Conservation (phyloP, 352 stramenopile species). For the Globisporangium nagaii region DNA sequence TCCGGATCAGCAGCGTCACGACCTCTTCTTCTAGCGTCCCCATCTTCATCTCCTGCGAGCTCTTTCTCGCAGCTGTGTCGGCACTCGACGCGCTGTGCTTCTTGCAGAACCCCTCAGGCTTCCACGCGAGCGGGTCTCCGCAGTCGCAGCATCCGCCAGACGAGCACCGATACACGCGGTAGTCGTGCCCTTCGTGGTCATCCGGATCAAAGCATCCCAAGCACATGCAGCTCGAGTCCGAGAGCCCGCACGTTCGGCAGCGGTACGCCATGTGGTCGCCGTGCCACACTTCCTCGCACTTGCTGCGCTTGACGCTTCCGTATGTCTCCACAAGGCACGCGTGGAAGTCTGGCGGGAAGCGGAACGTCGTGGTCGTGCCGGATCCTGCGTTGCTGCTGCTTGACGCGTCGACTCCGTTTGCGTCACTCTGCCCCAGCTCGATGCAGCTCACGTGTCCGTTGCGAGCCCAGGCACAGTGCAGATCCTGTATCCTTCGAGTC, state of each 20-base stretch:
- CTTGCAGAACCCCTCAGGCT: conserved; percentile 72
- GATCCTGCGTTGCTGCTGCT: background rate
- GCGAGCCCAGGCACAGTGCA: conserved; percentile 20
- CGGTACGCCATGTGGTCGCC: conserved; percentile 85
- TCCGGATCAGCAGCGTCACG: conserved; percentile 36
- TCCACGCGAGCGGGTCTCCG: conserved; percentile 74
- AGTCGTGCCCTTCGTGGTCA: conserved; percentile 79
- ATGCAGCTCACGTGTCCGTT: conserved; percentile 34
- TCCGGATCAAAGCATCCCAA: conserved; percentile 72
- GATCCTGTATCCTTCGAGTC: background rate
- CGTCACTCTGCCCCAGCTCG: conserved; percentile 28
- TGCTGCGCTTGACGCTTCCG: conserved; percentile 62
- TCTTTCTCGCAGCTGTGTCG: background rate
- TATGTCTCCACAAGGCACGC: conserved; percentile 44
- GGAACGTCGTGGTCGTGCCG: conserved; percentile 15
- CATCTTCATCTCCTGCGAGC: conserved; percentile 20
- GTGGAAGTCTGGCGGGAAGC: conserved; percentile 33
- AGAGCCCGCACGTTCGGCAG: conserved; percentile 74
- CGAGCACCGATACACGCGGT: conserved; percentile 73
- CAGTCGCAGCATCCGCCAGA: conserved; percentile 82
- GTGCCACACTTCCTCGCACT: conserved; percentile 86
- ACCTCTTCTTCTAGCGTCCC: conserved; percentile 29
- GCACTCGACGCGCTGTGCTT: conserved; percentile 27
- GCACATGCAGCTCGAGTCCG: conserved; percentile 87
- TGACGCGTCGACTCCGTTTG: background rate